Percentiles rank a stretch among this genome's conserved stretches.
Conservation (phyloP, 2,329 filamentous ascomycete species). For the Trichoderma asperellum region DNA sequence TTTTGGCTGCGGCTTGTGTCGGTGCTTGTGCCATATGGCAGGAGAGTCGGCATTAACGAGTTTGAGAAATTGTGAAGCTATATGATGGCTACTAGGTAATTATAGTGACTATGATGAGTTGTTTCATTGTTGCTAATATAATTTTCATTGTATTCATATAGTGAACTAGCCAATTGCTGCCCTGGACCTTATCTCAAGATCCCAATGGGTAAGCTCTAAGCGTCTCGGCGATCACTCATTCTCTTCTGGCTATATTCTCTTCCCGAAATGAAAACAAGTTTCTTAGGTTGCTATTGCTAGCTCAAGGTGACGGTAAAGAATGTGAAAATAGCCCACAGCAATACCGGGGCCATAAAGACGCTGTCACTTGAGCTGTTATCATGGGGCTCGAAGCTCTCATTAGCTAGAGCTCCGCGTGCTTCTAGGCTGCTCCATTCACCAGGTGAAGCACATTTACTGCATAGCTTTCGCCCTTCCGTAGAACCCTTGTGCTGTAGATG, state of each 20-base stretch:
- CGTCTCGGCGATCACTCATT: background rate
- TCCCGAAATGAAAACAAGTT: background rate
- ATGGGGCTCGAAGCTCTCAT: background rate
- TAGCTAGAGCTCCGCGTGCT: background rate
- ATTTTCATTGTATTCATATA: background rate
- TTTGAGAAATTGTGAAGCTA: background rate
- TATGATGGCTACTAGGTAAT: no score
- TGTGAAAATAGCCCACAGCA: background rate
- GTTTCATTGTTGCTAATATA: background rate
- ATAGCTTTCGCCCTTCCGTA: background rate
- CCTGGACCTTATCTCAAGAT: background rate
- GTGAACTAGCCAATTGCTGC: background rate
- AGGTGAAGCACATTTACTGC: background rate
- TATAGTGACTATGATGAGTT: background rate
- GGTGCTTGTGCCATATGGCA: conserved; percentile 4
- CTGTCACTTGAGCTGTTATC: background rate
- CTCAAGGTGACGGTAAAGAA: background rate
- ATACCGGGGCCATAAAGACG: background rate
- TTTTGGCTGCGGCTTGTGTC: conserved; percentile 25
- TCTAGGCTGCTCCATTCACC: background rate
- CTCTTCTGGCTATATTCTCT: background rate
- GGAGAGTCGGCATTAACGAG: conserved; percentile 2
- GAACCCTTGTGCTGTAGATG: background rate
- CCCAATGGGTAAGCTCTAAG: background rate
- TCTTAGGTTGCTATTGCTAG: background rate